Percentiles rank a stretch among this genome's conserved stretches.
These are phyloP conservation scores for Nitzschia inconspicua DNA, from an alignment of 108 stramenopile genomes.

Conservation along the genomic window DNA sequence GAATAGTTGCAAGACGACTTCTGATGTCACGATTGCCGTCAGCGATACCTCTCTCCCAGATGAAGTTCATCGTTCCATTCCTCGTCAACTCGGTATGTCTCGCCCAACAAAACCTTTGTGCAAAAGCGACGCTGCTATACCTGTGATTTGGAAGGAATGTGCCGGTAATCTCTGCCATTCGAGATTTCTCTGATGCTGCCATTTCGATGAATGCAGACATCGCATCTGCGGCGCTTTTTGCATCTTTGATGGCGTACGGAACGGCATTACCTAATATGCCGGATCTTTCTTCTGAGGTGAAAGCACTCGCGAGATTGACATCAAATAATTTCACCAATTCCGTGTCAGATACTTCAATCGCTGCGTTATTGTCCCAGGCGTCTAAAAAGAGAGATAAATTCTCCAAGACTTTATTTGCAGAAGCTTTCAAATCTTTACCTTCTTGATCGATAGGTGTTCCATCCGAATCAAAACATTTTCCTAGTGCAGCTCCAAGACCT, in stretches of 20 bases:
- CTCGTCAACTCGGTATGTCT: constrained; percentile 52
- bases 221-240: constrained; percentile 72
- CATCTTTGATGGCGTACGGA: constrained; percentile 6
- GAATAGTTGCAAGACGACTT: constrained; percentile 68
- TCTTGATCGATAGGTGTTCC: constrained; percentile 5
- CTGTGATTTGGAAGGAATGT: constrained; percentile 60
- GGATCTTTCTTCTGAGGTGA: constrained; percentile 2
- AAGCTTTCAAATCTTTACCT: not conserved
- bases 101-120: constrained; percentile 75
- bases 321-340: constrained; percentile 78
- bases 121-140: constrained; percentile 53
- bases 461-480: constrained; percentile 22
- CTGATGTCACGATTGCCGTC: constrained; percentile 83
- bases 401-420: constrained; percentile 31
- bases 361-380: constrained; percentile 72
- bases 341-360: constrained; percentile 63
- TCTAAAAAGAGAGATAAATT: constrained; percentile 60
- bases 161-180: constrained; percentile 49
- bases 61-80: constrained; percentile 26
- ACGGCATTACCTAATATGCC: not conserved
- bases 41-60: constrained; percentile 74
- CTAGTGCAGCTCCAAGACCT: constrained; percentile 69
- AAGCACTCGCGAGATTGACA: constrained; percentile 23
- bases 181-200: constrained; percentile 58
- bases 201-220: constrained; percentile 83